Percentiles rank a stretch among this genome's conserved stretches.
phyloP scores from a whole-genome alignment of 2,329 filamentous ascomycete species.

The Pestalotiopsis sp. region DNA sequence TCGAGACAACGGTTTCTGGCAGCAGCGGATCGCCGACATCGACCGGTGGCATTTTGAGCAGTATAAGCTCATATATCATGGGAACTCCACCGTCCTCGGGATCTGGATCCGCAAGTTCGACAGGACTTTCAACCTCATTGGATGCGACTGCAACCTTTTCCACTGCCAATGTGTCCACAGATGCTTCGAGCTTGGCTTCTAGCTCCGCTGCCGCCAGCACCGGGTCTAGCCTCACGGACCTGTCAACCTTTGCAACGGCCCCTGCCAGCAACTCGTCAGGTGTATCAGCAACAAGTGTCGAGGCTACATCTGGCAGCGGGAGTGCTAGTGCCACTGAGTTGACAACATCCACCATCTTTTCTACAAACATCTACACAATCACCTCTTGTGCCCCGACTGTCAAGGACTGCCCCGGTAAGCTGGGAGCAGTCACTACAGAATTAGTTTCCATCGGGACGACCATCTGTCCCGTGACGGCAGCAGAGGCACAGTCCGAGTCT shows the following conservation, averaged over 20 bases:
- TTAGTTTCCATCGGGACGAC: conserved; percentile 25
- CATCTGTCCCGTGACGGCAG: conserved; percentile 20
- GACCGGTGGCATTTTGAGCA: conserved; percentile 26
- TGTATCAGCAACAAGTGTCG: not conserved
- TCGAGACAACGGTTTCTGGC: not conserved
- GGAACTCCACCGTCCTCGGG: conserved; percentile 18
- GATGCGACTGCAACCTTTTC: not conserved
- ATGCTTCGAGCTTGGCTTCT: not conserved
- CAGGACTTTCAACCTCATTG: not conserved
- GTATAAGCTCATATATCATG: conserved; percentile 27
- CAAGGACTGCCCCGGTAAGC: conserved; percentile 23
- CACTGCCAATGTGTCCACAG: not conserved
- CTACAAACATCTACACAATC: conserved; percentile 28
- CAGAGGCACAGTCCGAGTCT: not conserved
- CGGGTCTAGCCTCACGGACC: not conserved
- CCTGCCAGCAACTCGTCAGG: not conserved
- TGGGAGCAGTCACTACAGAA: conserved; percentile 25
- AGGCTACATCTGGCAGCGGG: conserved; percentile 7
- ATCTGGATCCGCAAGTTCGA: not conserved
- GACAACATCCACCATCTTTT: conserved; percentile 25
- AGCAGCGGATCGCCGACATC: not conserved
- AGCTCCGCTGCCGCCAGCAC: not conserved
- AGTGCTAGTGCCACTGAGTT: conserved; percentile 6
- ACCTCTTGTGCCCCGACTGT: conserved; percentile 26
- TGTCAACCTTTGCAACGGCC: not conserved